Base-by-base conservation (phyloP, 331 rosid genomes). In the Malus hybrid region DNA sequence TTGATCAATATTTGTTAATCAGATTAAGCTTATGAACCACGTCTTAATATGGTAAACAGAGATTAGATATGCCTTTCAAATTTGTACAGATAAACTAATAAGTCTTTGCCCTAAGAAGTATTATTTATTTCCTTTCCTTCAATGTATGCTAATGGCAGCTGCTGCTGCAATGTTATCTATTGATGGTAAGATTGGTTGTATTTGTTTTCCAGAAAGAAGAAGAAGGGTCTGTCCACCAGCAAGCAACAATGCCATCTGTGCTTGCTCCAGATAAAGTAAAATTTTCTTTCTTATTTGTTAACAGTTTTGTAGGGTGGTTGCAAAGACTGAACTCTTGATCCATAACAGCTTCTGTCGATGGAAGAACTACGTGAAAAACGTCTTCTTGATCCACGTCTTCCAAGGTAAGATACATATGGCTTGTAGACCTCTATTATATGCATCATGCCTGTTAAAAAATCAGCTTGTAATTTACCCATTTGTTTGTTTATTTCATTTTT, bases 331-430 rank as follows among this genome's bases (percentile, higher is more conserved):
- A 69, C 56, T 70, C 55, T 66, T 72, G 33, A 44, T 75, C 22
- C 24, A 33, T 66, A 72, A 16, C 82, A 94, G 99, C 99, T 94
- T 88, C 85, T 84, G 42, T 85, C 97, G 32, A 73, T 94, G 89
- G 99, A 94, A 80, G 99, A 88, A 81, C 81, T 94, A 39, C 86
- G 97, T 19, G 90, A 92, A 80, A 87, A 82, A 75, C 97, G 97
- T 18, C 90, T 94, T 46, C 86, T 79, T 46, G 95, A 94, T 79
- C 95, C 97, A 16, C 87, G 82, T 72, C 85, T 94, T 75, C 99
- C 99, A 61, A 82, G 86, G 99, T 90, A 75, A 79, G 81, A 26
- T 80, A 16, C 60, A 53, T 28, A 6, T 50, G n/a, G 2, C 14
- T 20, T 55, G 15, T 30, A 6, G 46, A 65, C 61, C 50, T 9